Evolutionary conservation across 176 grass and related monocot genomes (phyloP), one percentile per base, ranked within the genome.

Genomic region (Ampelocalamus luodianensis): DNA sequence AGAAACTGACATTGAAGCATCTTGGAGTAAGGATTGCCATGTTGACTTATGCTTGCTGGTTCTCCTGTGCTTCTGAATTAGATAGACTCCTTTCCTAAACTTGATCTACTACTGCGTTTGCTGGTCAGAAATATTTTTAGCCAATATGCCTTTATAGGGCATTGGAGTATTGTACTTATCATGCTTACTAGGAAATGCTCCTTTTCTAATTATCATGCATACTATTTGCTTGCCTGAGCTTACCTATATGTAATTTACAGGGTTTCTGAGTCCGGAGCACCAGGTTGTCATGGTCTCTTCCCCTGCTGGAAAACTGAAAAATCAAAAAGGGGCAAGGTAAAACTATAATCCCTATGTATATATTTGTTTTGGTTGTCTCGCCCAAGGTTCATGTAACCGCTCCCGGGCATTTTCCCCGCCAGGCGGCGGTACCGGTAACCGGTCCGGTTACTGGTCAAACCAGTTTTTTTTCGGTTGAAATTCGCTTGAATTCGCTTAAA

Each of bases 241-340:
- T 44, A 83, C 43, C 1, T 26, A 51, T 69, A 75, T 89, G 45
- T 78, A 17, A 72, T 86, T 84, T 85, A 61, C 61, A 98, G 95
- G 38, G 87, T 79, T 65, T 95, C 94, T 24, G 93, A 98, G 79
- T 87, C 96, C 7, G 86, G 90, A 76, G 83, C 84, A 89, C 86
- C 93, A 49, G 88, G 89, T 70, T 98, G 93, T 76, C 89, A 92
- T 68, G 93, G 96, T 12, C 87, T 98, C 32, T 85, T 92, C 37
- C 93, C 88, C 68, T 98, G 96, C 84, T 98, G 96, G 96, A 93
- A 91, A 92, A 81, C 87, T 76, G 84, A 90, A 37, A 90, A 90
- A 46, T 61, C 83, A 55, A 89, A 77, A 82, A 79, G 81, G 82
- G 43, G 75, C 85, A 89, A 93, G 93, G 95, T 95, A 90, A 71